Evolutionary conservation across 1,284 basidiomycete genomes (phyloP).

Genomic region (Thelephora terrestris): DNA sequence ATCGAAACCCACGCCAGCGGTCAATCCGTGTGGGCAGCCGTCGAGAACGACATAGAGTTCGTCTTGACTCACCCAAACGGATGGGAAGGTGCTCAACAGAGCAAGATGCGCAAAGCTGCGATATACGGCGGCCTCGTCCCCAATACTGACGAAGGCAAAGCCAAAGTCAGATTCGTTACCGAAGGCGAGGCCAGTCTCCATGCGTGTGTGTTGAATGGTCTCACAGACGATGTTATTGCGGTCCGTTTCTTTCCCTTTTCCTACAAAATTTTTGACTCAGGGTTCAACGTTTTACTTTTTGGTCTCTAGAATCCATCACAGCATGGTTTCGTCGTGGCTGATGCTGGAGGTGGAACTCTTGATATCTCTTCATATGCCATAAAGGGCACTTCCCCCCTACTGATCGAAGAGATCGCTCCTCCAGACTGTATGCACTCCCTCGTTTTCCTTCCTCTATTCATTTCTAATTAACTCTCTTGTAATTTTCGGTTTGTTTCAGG

Average conservation of each 20-base stretch:
- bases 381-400: slow-evolving; percentile 50
- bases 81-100: slow-evolving; percentile 74
- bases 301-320: slow-evolving; percentile 47
- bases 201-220: slow-evolving; percentile 62
- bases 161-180: slow-evolving; percentile 65
- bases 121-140: slow-evolving; percentile 58
- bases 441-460: neutral
- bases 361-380: slow-evolving; percentile 73
- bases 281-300: neutral
- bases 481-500: slow-evolving; percentile 26
- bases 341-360: slow-evolving; percentile 71
- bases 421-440: slow-evolving; percentile 50
- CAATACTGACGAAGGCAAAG: slow-evolving; percentile 58
- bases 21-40: slow-evolving; percentile 47
- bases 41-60: slow-evolving; percentile 58
- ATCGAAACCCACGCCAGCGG: slow-evolving; percentile 67
- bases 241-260: slow-evolving; percentile 30
- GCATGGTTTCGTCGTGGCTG: slow-evolving; percentile 66
- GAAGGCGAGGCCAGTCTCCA: slow-evolving; percentile 76
- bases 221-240: slow-evolving; percentile 63
- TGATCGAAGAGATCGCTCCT: slow-evolving; percentile 71
- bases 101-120: slow-evolving; percentile 62
- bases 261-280: neutral
- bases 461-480: slow-evolving; percentile 4
- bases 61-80: slow-evolving; percentile 72